phyloP scores from a whole-genome alignment of 225 moss, liverwort and hornwort genomes.

The Rhytidiadelphus loreus region DNA sequence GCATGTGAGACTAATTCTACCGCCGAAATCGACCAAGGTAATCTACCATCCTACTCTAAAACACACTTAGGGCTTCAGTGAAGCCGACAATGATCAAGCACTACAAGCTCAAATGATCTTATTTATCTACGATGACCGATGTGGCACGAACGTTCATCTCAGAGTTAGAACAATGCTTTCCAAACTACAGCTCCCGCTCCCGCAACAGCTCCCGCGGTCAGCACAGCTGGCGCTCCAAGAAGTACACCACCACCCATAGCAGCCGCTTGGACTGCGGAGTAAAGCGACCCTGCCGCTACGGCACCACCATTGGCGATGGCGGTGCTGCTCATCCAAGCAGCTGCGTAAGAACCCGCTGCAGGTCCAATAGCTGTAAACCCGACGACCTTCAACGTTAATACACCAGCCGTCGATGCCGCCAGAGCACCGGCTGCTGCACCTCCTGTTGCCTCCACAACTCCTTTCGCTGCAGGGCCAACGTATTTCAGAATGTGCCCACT shows the following conservation, averaged over 20 bases:
- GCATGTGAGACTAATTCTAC: background rate
- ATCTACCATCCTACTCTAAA: background rate
- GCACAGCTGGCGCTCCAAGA: background rate
- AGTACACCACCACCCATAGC: background rate
- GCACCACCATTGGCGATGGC: background rate
- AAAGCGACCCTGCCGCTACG: background rate
- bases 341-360: background rate
- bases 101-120: background rate
- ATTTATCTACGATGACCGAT: too few relatives aligned
- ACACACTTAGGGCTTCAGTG: background rate
- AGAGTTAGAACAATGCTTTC: too few relatives aligned
- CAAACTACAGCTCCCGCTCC: background rate
- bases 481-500: too few relatives aligned
- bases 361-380: background rate
- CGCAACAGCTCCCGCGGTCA: background rate
- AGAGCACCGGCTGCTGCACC: background rate
- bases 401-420: background rate
- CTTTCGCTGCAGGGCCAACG: too few relatives aligned
- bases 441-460: too few relatives aligned
- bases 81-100: background rate
- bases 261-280: background rate
- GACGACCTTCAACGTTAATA: background rate
- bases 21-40: background rate
- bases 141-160: background rate
- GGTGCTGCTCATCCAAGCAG: background rate